A percentile compares a stretch with the other conserved stretches of the same genome.
Conservation (phyloP, 805 yeast genomes). For the Ascoidea rubescens region DNA sequence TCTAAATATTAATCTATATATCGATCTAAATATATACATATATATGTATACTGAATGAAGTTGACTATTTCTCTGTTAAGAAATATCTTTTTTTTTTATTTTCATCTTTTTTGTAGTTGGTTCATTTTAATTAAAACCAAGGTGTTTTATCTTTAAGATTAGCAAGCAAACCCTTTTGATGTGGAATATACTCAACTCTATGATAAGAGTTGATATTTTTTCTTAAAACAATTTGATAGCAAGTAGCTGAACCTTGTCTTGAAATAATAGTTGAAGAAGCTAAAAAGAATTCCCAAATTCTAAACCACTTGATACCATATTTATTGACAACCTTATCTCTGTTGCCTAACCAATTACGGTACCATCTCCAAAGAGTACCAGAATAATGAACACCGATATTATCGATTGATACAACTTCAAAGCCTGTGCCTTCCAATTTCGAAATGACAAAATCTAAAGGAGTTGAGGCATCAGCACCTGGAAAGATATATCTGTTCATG, state of each 20-base stretch:
- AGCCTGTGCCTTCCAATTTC: constrained; percentile 69
- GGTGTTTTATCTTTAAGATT: constrained; percentile 36
- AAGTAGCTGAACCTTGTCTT: constrained; percentile 88
- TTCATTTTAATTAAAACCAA: neutral
- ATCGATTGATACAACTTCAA: constrained; percentile 72
- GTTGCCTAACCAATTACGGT: constrained; percentile 85
- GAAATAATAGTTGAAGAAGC: constrained; percentile 73
- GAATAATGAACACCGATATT: constrained; percentile 90
- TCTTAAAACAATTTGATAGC: constrained; percentile 83
- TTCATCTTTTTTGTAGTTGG: neutral
- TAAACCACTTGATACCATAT: constrained; percentile 82
- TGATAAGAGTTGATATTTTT: constrained; percentile 79
- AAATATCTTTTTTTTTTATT: no score
- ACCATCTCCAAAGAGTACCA: constrained; percentile 88
- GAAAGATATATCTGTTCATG: constrained; percentile 93
- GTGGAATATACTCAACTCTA: constrained; percentile 68
- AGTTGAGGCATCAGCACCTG: constrained; percentile 95
- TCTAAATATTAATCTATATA: no score
- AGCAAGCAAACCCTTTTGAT: constrained; percentile 57
- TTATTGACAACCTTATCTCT: constrained; percentile 60
- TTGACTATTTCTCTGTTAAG: neutral
- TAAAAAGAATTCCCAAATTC: constrained; percentile 87
- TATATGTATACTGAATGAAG: neutral
- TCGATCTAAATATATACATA: no score
- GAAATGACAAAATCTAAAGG: constrained; percentile 76